Conservation (phyloP, 257 asterid species). For the Nicotiana benthamiana region DNA sequence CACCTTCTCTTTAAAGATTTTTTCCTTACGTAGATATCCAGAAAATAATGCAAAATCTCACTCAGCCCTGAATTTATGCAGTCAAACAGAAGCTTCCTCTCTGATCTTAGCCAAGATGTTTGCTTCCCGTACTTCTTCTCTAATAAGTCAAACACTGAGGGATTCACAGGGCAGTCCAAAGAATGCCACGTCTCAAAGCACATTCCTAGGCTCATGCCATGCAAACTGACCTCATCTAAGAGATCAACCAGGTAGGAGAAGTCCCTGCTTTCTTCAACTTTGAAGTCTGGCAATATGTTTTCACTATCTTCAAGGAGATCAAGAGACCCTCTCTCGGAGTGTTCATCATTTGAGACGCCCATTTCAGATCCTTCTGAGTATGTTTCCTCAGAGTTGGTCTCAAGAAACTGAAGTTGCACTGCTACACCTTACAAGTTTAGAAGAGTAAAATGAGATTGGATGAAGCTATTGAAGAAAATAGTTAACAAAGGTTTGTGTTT, state of each 20-base stretch:
- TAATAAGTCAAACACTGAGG: conserved; percentile 39
- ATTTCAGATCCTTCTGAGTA: conserved; percentile 58
- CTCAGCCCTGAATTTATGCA: conserved; percentile 42
- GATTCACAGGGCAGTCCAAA: conserved; percentile 38
- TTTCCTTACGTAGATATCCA: neutral
- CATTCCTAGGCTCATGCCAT: conserved; percentile 22
- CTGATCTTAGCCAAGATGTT: conserved; percentile 49
- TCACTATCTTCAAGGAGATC: conserved; percentile 19
- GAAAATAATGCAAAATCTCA: conserved; percentile 24
- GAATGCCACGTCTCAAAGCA: conserved; percentile 38
- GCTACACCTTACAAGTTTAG: conserved; percentile 35
- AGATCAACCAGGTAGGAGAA: conserved; percentile 72
- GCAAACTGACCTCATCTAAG: conserved; percentile 49
- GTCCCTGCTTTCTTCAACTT: conserved; percentile 41
- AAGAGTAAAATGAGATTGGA: conserved; percentile 6
- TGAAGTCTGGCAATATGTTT: conserved; percentile 29
- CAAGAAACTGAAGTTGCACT: conserved; percentile 37
- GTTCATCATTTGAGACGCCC: conserved; percentile 53
- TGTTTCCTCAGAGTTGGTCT: conserved; percentile 38
- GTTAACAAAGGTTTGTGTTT: neutral
- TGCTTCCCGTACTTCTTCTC: conserved; percentile 68
- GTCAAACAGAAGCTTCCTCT: conserved; percentile 62
- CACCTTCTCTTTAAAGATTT: conserved; percentile 17
- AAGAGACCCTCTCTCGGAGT: conserved; percentile 20
- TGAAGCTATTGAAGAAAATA: neutral